These are phyloP conservation scores for Chalaropsis thielavioides DNA, from an alignment of 2,329 filamentous ascomycete genomes.

Conservation along the genomic window DNA sequence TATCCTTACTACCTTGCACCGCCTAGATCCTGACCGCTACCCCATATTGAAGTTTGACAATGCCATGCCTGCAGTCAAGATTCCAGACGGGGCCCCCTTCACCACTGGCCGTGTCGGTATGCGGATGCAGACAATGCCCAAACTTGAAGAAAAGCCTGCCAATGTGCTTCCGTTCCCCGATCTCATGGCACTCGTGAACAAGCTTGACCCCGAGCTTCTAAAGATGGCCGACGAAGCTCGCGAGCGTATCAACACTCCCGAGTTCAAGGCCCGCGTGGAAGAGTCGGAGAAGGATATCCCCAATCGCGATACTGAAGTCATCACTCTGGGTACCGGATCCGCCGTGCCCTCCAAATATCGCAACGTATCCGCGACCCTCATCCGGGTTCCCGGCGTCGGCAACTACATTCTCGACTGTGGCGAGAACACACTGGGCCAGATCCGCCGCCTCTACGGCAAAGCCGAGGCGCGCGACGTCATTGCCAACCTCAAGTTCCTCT, in stretches of 20 bases:
- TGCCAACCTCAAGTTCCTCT: constrained; percentile 64
- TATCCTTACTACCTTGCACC: constrained; percentile 53
- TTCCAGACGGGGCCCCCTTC: constrained; percentile 21
- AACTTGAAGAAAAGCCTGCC: constrained; percentile 32
- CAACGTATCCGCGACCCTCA: constrained; percentile 79
- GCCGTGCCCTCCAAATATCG: constrained; percentile 83
- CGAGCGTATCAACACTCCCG: constrained; percentile 28
- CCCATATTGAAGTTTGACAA: constrained; percentile 53
- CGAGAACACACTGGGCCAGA: constrained; percentile 80
- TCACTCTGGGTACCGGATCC: constrained; percentile 81
- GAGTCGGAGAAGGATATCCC: constrained; percentile 50
- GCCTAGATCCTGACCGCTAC: constrained; percentile 62
- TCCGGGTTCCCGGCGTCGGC: constrained; percentile 73
- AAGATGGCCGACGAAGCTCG: constrained; percentile 37
- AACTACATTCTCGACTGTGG: constrained; percentile 84
- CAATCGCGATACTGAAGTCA: constrained; percentile 63
- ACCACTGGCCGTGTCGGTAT: constrained; percentile 32
- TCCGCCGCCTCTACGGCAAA: constrained; percentile 56
- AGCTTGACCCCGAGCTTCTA: constrained; percentile 32
- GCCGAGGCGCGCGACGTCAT: constrained; percentile 56
- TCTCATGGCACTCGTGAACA: constrained; percentile 33
- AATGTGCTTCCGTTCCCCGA: constrained; percentile 31
- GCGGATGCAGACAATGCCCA: constrained; percentile 34
- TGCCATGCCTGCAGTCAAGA: constrained; percentile 22
- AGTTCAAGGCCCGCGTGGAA: constrained; percentile 36